Percentiles rank a stretch among this genome's conserved stretches.
Evolutionary conservation across 306 rosid species (phyloP).

Genomic region (Vigna angularis): DNA sequence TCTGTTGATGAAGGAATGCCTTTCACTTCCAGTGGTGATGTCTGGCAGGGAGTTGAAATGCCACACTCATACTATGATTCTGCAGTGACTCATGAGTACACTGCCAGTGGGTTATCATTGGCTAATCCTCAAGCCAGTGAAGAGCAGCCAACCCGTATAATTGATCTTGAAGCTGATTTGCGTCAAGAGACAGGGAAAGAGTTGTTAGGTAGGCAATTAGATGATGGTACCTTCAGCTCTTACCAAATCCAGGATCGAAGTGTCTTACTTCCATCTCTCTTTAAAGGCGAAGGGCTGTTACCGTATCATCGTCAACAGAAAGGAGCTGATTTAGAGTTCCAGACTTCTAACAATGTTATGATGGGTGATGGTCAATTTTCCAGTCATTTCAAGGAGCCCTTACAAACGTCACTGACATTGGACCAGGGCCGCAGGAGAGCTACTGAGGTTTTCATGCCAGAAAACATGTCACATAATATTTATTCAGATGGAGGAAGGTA

Average conservation of each 20-base stretch:
- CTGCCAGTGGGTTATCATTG: conserved; percentile 58
- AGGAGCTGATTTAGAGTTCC: conserved; percentile 61
- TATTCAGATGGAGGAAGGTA: conserved; percentile 73
- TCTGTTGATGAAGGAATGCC: conserved; percentile 53
- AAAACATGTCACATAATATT: conserved; percentile 57
- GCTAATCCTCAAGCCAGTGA: conserved; percentile 57
- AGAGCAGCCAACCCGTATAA: conserved; percentile 51
- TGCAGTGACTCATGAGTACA: conserved; percentile 57
- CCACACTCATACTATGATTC: conserved; percentile 77
- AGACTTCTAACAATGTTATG: conserved; percentile 58
- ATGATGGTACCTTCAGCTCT: conserved; percentile 62
- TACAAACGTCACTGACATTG: conserved; percentile 63
- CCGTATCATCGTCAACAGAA: conserved; percentile 74
- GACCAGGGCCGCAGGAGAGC: conserved; percentile 68
- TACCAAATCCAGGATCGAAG: conserved; percentile 71
- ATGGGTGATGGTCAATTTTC: conserved; percentile 64
- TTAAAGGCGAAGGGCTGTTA: conserved; percentile 67
- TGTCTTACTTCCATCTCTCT: conserved; percentile 76
- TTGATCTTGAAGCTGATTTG: conserved; percentile 69
- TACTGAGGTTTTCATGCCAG: conserved; percentile 60
- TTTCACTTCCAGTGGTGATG: conserved; percentile 58
- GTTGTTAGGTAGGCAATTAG: conserved; percentile 58
- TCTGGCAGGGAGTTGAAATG: conserved; percentile 68
- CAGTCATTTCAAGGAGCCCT: conserved; percentile 72
- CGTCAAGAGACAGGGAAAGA: conserved; percentile 57